These are phyloP conservation scores for Picochlorum sp. DNA, from an alignment of 139 green algal genomes.

Conservation along the genomic window DNA sequence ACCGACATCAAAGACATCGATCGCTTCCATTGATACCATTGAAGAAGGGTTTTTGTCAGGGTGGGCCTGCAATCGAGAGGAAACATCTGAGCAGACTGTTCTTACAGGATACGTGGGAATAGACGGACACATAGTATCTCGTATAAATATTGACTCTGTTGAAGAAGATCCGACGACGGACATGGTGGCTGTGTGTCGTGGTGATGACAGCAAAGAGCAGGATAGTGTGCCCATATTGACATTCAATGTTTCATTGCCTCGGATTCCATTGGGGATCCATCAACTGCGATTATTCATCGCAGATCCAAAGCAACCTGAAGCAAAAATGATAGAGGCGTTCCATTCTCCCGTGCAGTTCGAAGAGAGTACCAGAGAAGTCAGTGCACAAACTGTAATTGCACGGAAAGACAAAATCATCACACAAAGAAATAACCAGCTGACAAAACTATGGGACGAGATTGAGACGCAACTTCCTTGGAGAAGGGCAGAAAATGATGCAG, in stretches of 20 bases:
- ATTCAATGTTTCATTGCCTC: background rate
- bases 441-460: conserved; percentile 46
- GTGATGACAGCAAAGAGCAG: no score
- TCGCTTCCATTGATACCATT: no score
- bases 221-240: background rate
- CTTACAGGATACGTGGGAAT: no score
- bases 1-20: no score
- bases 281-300: background rate
- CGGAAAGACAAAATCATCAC: conserved; percentile 52
- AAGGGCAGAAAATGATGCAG: conserved; percentile 11
- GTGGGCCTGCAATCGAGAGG: no score
- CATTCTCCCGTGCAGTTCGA: conserved; percentile 43
- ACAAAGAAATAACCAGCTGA: conserved; percentile 42
- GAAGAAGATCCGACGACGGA: no score
- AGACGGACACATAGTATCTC: no score
- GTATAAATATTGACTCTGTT: no score
- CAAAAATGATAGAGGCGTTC: conserved; percentile 34
- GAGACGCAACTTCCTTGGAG: conserved; percentile 45
- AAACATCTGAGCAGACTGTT: no score
- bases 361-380: conserved; percentile 22
- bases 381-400: conserved; percentile 25
- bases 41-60: no score
- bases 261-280: background rate
- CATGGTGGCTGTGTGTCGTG: no score
- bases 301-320: background rate